Evolutionary conservation across 371 early-diverging fungal genomes (phyloP), one percentile per base, ranked within the genome.

Genomic region (Mucor racemosus): DNA sequence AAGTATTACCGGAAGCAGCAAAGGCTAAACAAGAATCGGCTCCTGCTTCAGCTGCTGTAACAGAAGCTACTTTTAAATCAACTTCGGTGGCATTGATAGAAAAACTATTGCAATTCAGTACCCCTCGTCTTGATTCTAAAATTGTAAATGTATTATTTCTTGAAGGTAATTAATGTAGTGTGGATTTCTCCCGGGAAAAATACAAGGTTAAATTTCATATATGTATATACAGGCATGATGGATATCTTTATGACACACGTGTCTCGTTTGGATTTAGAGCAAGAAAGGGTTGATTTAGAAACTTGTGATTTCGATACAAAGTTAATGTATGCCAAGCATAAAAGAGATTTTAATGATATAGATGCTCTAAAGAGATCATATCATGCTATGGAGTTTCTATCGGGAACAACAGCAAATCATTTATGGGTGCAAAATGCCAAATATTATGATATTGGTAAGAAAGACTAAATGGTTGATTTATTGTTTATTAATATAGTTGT

Each of bases 361-460:
- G 67, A 76, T 15, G 79, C 82, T 9, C 65, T 69, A 13, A 79
- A 79, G 63, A 61, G 79, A 65, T 82, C 82, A 0, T 79, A 79
- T 65, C 80, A 79, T 69, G 82, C 80, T 35, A 82, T 79, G 82
- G 82, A 82, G 57, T 46, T 82, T n/a, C 41, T 82, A 34, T 77
- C 76, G 48, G 79, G 79, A 21, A 73, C 76, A 11, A 74, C 77
- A 21, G 72, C 75, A 41, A 77, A 79, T 67, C 79, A 82, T 68
- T 46, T 75, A 50, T 75, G 75, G 75, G 62, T 82, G 11, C 76
- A 77, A 48, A 75, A 79, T 61, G 62, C 76, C 8, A 67, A 73
- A 54, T 78, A 76, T 31, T 57, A 74, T 40, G 69, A 62, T 9
- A 82, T 82, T 69, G 76, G 78, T 76, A 76, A 17, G 62, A 9